Conservation (phyloP, 306 rosid genomes). For the Glycyrrhiza uralensis region DNA sequence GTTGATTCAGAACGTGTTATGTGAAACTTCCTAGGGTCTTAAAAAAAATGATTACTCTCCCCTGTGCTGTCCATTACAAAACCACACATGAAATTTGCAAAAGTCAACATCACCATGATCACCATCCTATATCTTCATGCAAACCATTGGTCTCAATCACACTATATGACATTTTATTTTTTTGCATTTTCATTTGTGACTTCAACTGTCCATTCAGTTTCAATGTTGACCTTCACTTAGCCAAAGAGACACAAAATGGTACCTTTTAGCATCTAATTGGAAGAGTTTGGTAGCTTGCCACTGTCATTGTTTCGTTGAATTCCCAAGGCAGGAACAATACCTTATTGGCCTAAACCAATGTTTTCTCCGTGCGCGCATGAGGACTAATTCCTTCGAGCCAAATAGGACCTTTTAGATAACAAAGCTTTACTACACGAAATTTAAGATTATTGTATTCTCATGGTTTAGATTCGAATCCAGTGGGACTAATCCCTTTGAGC, state of each 20-base stretch:
- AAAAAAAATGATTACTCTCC: background rate
- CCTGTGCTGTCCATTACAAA: background rate
- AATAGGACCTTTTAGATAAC: too few relatives aligned
- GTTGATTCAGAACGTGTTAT: background rate
- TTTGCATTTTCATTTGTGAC: background rate
- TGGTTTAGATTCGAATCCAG: too few relatives aligned
- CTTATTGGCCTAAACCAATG: too few relatives aligned
- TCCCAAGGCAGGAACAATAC: background rate
- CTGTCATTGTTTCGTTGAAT: background rate
- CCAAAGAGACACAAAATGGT: background rate
- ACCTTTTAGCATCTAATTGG: background rate
- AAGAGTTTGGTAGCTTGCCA: background rate
- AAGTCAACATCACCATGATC: slow-evolving; percentile 31
- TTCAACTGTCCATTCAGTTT: background rate
- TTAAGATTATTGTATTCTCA: too few relatives aligned
- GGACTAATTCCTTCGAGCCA: too few relatives aligned
- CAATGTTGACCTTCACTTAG: slow-evolving; percentile 21
- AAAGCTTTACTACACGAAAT: too few relatives aligned
- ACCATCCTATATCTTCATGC: background rate
- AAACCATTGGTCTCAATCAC: slow-evolving; percentile 3
- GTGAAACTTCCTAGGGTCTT: background rate
- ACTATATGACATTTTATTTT: too few relatives aligned
- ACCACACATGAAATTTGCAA: background rate
- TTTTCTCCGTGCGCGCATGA: too few relatives aligned
- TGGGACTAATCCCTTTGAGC: too few relatives aligned